Evolutionary conservation across 768 basidiomycete genomes (phyloP), one percentile per base, ranked within the genome.

Genomic region (Gymnopilus dilepis): DNA sequence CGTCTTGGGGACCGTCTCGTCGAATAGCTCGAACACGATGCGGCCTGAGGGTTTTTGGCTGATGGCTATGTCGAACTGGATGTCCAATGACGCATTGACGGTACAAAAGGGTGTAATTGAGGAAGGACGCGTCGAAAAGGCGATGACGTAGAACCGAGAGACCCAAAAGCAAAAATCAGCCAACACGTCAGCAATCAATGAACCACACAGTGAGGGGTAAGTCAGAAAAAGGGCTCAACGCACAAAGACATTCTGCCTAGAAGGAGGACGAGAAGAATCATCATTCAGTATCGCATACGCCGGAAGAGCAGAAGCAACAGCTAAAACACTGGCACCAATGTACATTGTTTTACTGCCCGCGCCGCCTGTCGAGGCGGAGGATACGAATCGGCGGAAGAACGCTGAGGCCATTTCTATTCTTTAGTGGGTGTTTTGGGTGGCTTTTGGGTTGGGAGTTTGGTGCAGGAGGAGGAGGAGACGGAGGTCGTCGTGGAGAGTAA

Each of bases 1-100:
- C 11, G 94, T 95, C 74, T 83, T 85, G 56, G 95, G 95, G n/a
- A 93, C 92, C 17, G 84, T 80, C 58, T 89, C 84, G 74, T 95
- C 92, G 76, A 84, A 94, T 42, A 96, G 84, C 74, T 90, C 87
- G 85, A 96, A 93, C 26, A 88, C 82, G 65, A 96, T 85, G 45
- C 90, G 86, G 22, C 91, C 92, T 0, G 84, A 77, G 3, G 86
- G 84, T 48, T 81, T 70, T 15, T 75, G 74, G 73, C 85, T 81
- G 72, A 95, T 89, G 1, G 80, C 74, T 60, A 91, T 70, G 57
- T 90, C 84, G 64, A 91, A 90, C 89, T 90, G 61, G 17, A 11
- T 9, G 15, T 15, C 34, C 34, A 37, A 41, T n/a, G 15, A 6
- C 6, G 19, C 40, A n/a, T n/a, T 17, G 40, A 21, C 6, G 12